These are phyloP conservation scores for Hemileccinum impolitum DNA, from an alignment of 768 basidiomycete genomes.

Conservation along the genomic window DNA sequence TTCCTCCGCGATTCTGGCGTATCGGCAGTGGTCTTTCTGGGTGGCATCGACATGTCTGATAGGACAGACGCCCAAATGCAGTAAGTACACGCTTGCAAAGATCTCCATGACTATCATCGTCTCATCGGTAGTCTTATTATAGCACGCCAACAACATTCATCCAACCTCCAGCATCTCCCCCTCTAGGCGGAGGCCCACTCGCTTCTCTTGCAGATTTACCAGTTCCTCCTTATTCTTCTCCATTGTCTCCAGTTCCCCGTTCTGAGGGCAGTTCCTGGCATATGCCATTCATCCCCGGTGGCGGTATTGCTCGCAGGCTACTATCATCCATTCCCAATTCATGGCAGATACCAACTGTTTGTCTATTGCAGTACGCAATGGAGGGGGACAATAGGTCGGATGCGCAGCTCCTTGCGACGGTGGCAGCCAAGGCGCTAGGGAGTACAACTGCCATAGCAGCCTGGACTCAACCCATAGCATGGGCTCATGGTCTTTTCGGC, in stretches of 20 bases:
- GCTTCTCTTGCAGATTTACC: slow-evolving; percentile 43
- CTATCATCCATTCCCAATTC: slow-evolving; percentile 51
- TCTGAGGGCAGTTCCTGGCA: slow-evolving; percentile 22
- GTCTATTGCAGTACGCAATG: slow-evolving; percentile 70
- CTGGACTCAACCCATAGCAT: slow-evolving; percentile 68
- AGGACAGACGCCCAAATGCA: slow-evolving; percentile 76
- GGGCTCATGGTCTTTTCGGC: slow-evolving; percentile 62
- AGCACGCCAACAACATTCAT: slow-evolving; percentile 70
- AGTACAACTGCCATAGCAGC: slow-evolving; percentile 26
- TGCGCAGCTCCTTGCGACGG: slow-evolving; percentile 58
- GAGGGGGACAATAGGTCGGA: slow-evolving; percentile 82
- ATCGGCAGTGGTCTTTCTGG: slow-evolving; percentile 57
- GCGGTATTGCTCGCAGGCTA: slow-evolving; percentile 68
- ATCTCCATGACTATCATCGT: not conserved
- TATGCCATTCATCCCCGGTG: slow-evolving; percentile 76
- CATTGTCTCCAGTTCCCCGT: slow-evolving; percentile 36
- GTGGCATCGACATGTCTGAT: slow-evolving; percentile 72
- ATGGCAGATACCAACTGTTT: slow-evolving; percentile 53
- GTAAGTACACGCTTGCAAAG: slow-evolving; percentile 48
- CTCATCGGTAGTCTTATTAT: slow-evolving; percentile 3
- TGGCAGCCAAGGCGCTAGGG: slow-evolving; percentile 46
- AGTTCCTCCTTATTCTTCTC: slow-evolving; percentile 53
- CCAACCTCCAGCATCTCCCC: slow-evolving; percentile 40
- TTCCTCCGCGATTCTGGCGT: slow-evolving; percentile 54
- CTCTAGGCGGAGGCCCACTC: slow-evolving; percentile 44